These are phyloP conservation scores for Nicotiana paniculata DNA, from an alignment of 257 asterid species.

Conservation along the genomic window DNA sequence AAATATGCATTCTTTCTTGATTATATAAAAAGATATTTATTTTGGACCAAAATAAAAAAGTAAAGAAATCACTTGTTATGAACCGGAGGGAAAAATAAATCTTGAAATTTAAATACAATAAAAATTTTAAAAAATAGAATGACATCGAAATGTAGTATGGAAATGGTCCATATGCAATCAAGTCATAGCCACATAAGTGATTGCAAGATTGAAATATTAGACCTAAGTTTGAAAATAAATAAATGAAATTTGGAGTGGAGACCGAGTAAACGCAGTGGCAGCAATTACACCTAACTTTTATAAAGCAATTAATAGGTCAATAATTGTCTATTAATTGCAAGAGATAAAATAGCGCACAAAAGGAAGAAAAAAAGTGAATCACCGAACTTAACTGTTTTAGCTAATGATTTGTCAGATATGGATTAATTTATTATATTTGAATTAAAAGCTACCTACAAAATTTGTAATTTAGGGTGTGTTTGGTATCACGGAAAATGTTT, in stretches of 20 bases:
- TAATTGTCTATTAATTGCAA: background rate
- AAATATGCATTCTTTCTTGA: too few species aligned
- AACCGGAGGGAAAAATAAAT: too few species aligned
- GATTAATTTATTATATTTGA: background rate
- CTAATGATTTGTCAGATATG: background rate
- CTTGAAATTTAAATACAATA: background rate
- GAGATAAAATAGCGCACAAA: background rate
- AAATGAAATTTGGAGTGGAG: background rate
- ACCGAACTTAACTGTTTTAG: background rate
- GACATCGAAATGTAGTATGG: background rate
- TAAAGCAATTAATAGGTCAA: background rate
- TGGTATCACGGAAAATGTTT: too few species aligned
- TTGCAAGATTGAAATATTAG: background rate
- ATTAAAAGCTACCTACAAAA: background rate
- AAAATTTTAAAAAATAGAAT: background rate
- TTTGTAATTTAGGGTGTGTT: background rate
- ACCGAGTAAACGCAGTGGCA: background rate
- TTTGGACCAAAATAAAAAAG: too few species aligned
- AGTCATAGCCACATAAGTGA: background rate
- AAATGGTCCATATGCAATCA: background rate
- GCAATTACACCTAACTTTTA: background rate
- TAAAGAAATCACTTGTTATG: too few species aligned
- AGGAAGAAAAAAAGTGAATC: background rate
- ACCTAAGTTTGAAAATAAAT: background rate
- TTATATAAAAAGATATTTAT: too few species aligned